Evolutionary conservation across 129 eudicot genomes (phyloP).

Genomic region (Saposhnikovia divaricata): DNA sequence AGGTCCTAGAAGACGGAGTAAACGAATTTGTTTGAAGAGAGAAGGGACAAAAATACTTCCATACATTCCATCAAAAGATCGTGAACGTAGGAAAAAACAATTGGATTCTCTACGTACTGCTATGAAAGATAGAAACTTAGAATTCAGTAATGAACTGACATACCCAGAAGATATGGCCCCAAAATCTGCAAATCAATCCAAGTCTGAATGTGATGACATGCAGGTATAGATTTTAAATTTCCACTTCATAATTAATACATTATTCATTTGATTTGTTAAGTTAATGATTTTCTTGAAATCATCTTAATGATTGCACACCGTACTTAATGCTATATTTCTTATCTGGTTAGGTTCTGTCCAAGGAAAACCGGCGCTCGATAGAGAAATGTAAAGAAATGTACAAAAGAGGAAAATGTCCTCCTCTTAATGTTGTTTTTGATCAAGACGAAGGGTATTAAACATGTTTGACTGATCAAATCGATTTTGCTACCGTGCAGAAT

Average conservation of each 20-base stretch:
- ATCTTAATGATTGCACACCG: neutral
- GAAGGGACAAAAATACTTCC: constrained; percentile 43
- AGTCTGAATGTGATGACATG: constrained; percentile 58
- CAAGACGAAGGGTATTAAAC: constrained; percentile 41
- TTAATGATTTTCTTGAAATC: neutral
- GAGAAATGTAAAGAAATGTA: constrained; percentile 48
- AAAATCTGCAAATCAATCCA: constrained; percentile 56
- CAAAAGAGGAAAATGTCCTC: constrained; percentile 61
- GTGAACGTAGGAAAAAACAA: constrained; percentile 43
- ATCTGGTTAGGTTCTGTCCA: constrained; percentile 49
- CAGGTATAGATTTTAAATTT: constrained; percentile 32
- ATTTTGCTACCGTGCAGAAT: neutral
- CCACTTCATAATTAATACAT: neutral
- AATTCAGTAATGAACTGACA: constrained; percentile 52
- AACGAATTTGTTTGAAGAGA: constrained; percentile 9
- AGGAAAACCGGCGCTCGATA: constrained; percentile 43
- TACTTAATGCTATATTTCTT: constrained; percentile 10
- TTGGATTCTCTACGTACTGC: constrained; percentile 77
- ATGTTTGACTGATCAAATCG: neutral
- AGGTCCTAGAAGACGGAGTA: constrained; percentile 42
- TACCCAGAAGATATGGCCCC: constrained; percentile 51
- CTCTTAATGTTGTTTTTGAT: constrained; percentile 46
- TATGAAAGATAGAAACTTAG: constrained; percentile 44
- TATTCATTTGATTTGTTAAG: neutral
- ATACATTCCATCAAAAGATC: constrained; percentile 41